A percentile compares a stretch with the other conserved stretches of the same genome.
These are phyloP conservation scores for Microsporum canis DNA, from an alignment of 2,329 filamentous ascomycete genomes.

Conservation along the genomic window DNA sequence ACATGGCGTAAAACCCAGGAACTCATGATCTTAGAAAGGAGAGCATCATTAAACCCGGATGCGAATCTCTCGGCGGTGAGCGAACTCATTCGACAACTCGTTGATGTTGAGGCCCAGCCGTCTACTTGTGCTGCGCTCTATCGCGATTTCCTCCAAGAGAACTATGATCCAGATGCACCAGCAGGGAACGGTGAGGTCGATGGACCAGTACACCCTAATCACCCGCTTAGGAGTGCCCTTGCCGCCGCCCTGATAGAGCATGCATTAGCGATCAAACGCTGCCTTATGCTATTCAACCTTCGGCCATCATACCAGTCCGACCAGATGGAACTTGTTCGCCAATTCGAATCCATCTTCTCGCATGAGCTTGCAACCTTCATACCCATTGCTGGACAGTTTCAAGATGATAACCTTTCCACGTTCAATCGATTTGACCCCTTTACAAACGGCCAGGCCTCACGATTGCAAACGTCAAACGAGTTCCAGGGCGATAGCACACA, in stretches of 20 bases:
- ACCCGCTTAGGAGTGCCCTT: slow-evolving; percentile 62
- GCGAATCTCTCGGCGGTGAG: slow-evolving; percentile 57
- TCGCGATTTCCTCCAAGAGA: slow-evolving; percentile 56
- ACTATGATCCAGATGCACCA: slow-evolving; percentile 14
- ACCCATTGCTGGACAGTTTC: slow-evolving; percentile 35
- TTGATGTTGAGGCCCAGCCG: slow-evolving; percentile 60
- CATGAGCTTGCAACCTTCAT: slow-evolving; percentile 55
- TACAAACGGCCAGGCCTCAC: slow-evolving; percentile 18
- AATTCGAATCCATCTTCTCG: slow-evolving; percentile 39
- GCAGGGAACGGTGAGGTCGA: slow-evolving; percentile 37
- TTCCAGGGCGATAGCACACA: slow-evolving; percentile 22
- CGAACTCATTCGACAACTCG: slow-evolving; percentile 64
- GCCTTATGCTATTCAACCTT: slow-evolving; percentile 55
- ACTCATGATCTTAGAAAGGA: slow-evolving; percentile 63
- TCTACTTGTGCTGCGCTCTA: slow-evolving; percentile 72
- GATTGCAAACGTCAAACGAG: slow-evolving; percentile 14
- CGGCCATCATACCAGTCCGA: slow-evolving; percentile 44
- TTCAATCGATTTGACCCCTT: slow-evolving; percentile 22
- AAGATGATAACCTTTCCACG: slow-evolving; percentile 37
- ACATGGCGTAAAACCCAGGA: slow-evolving; percentile 86
- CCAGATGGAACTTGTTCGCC: slow-evolving; percentile 28
- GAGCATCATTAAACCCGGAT: slow-evolving; percentile 60
- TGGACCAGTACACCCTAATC: slow-evolving; percentile 34
- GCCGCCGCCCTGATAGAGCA: slow-evolving; percentile 81
- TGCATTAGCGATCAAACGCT: slow-evolving; percentile 74